Conservation (phyloP, 805 yeast genomes). For the Yarrowia phangngaensis region DNA sequence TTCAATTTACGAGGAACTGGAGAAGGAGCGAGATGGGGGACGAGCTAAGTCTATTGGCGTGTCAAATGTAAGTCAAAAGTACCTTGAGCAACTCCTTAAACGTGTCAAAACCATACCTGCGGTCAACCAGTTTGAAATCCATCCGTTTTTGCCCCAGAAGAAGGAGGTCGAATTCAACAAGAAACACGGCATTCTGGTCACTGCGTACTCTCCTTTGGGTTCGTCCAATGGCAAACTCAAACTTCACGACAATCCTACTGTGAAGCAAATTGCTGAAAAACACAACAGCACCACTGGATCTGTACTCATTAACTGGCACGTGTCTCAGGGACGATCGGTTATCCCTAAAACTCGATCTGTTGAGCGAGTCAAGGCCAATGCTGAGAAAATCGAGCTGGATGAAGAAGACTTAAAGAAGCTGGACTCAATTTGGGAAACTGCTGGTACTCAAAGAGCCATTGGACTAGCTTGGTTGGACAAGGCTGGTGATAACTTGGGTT, state of each 20-base stretch:
- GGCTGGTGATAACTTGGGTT: constrained; percentile 21
- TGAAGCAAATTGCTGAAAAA: constrained; percentile 56
- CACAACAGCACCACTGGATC: constrained; percentile 43
- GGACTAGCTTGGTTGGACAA: constrained; percentile 5
- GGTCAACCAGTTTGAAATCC: constrained; percentile 69
- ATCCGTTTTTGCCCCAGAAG: constrained; percentile 65
- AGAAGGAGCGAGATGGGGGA: constrained; percentile 43
- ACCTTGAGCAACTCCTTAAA: constrained; percentile 48
- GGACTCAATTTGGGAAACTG: not conserved
- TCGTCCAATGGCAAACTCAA: constrained; percentile 13
- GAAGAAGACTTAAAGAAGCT: constrained; percentile 42
- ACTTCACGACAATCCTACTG: constrained; percentile 46
- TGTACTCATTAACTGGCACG: constrained; percentile 38
- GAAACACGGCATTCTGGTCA: constrained; percentile 51
- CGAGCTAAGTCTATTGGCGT: constrained; percentile 65
- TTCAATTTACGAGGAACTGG: constrained; percentile 46
- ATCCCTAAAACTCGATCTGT: constrained; percentile 69
- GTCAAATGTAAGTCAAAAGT: constrained; percentile 57
- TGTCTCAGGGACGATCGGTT: constrained; percentile 53
- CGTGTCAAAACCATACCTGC: constrained; percentile 54
- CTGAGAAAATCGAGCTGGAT: constrained; percentile 43
- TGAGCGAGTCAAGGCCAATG: constrained; percentile 51
- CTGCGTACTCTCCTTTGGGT: constrained; percentile 70
- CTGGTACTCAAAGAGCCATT: constrained; percentile 15
- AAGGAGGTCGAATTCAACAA: constrained; percentile 54